Evolutionary conservation across 352 stramenopile genomes (phyloP).

Genomic region (Phytopythium cucurbitacearum): DNA sequence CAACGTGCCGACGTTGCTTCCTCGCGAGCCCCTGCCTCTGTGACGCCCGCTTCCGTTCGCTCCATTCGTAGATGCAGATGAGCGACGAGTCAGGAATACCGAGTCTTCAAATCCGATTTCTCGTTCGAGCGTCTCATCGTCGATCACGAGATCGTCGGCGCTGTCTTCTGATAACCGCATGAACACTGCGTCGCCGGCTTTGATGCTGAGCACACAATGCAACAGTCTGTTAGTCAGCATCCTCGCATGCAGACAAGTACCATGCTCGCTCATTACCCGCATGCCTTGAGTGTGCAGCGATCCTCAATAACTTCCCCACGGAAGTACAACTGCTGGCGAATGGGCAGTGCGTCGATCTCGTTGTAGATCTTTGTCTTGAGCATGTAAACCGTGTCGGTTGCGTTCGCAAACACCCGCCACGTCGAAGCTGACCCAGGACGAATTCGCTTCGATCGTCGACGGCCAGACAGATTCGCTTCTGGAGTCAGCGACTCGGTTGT

Average conservation of each 20-base stretch:
- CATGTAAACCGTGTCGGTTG: slow-evolving; percentile 67
- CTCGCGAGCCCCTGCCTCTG: slow-evolving; percentile 11
- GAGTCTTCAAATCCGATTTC: slow-evolving; percentile 76
- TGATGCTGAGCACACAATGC: slow-evolving; percentile 34
- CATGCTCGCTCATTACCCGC: slow-evolving; percentile 31
- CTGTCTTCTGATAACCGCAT: slow-evolving; percentile 64
- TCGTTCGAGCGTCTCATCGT: slow-evolving; percentile 43
- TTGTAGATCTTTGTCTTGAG: slow-evolving; percentile 77
- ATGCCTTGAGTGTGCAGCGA: slow-evolving; percentile 49
- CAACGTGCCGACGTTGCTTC: slow-evolving; percentile 14
- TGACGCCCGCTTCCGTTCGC: slow-evolving; percentile 9
- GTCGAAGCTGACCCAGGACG: slow-evolving; percentile 38
- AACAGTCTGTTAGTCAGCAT: slow-evolving; percentile 1
- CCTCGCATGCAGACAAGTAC: slow-evolving; percentile 1
- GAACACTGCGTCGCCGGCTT: slow-evolving; percentile 69
- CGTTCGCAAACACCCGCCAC: slow-evolving; percentile 50
- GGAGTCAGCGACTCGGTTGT: slow-evolving; percentile 33
- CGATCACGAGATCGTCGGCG: slow-evolving; percentile 49
- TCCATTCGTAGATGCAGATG: not conserved
- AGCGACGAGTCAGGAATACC: slow-evolving; percentile 46
- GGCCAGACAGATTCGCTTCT: slow-evolving; percentile 31
- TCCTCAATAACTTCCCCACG: slow-evolving; percentile 55
- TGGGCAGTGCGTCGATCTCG: slow-evolving; percentile 60
- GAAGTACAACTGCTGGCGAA: slow-evolving; percentile 71
- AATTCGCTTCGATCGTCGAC: slow-evolving; percentile 61